Base-by-base conservation (phyloP, 1,284 basidiomycete genomes). In the Tilletia indica region DNA sequence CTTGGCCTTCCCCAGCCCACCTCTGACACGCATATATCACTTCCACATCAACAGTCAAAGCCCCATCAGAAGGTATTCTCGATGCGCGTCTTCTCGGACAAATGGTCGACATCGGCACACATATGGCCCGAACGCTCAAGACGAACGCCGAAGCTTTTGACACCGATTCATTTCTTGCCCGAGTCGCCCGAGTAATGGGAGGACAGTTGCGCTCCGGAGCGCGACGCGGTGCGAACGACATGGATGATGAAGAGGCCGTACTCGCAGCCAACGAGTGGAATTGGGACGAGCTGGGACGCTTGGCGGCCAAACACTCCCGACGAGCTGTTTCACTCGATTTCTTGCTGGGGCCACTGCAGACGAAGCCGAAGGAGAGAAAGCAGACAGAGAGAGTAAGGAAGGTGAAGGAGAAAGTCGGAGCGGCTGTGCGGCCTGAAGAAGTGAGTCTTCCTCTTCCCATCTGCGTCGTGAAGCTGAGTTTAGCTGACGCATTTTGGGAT, bases 291-390 rank as follows among this genome's bases (percentile, higher is more conserved):
- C 71, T 84, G 0, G 78, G 78, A 3, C 21, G 61, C 0, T 21
- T 78, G 1, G 80, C 82, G 0, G 70, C 72, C 11, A 68, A 66
- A 19, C 68, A 78, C 25, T 73, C 80, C 1, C 68, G 70, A 11
- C 71, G 82, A 9, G 82, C 80, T 0, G 73, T 78, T 0, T 74
- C 77, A 1, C 69, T 79, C 12, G 82, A 83, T 54, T 81, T 78
- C 54, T 63, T 83, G n/a, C 78, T 82, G 0, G 82, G 82, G 3
- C 82, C 82, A 0, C 71, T 84, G 9, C 76, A 78, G n/a, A 74
- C 77, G 4, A 56, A 68, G 14, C 70, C 72, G 0, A 81, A 79
- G 56, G 47, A 73, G 51, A 71, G 82, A 5, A 72, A 74, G 21
- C 16, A 49, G 39, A 42, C 34, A 14, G 45, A 73, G 64, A 66